A percentile compares a stretch with the other conserved stretches of the same genome.
phyloP scores from a whole-genome alignment of 352 stramenopile species.

The Globisporangium barbulae region DNA sequence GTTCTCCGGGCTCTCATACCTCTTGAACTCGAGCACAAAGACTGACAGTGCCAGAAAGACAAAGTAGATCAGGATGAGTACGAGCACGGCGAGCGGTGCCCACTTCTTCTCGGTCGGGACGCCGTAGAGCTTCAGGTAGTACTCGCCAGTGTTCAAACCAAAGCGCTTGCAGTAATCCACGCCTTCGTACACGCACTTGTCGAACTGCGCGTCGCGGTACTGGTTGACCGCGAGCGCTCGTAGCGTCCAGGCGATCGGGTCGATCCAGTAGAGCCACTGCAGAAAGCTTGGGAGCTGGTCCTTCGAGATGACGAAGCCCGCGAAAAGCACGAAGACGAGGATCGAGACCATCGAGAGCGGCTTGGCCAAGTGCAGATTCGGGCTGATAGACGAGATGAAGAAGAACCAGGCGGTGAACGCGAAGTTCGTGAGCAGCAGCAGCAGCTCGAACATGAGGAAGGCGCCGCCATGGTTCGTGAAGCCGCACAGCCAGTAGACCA shows the following conservation, averaged over 20 bases:
- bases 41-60: constrained; percentile 22
- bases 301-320: constrained; percentile 11
- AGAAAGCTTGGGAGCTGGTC: constrained; percentile 23
- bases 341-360: constrained; percentile 23
- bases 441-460: constrained; percentile 38
- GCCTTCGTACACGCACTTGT: constrained; percentile 17
- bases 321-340: constrained; percentile 21
- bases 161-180: constrained; percentile 18
- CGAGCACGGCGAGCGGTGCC: constrained; percentile 11
- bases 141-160: constrained; percentile 16
- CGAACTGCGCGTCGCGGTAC: constrained; percentile 4
- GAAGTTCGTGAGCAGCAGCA: constrained; percentile 43
- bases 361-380: constrained; percentile 21
- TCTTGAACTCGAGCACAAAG: constrained; percentile 21
- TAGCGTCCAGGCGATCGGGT: constrained; percentile 29
- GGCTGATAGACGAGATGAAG: constrained; percentile 16
- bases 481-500: constrained; percentile 71
- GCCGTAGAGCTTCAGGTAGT: constrained; percentile 18
- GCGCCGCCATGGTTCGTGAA: constrained; percentile 16
- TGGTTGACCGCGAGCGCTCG: constrained; percentile 20
- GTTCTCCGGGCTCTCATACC: constrained; percentile 13
- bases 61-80: constrained; percentile 20
- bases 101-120: constrained; percentile 22
- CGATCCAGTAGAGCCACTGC: constrained; percentile 40
- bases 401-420: constrained; percentile 23